These are phyloP conservation scores for Neurospora sublineolata DNA, from an alignment of 495 filamentous ascomycete genomes.

Conservation along the genomic window DNA sequence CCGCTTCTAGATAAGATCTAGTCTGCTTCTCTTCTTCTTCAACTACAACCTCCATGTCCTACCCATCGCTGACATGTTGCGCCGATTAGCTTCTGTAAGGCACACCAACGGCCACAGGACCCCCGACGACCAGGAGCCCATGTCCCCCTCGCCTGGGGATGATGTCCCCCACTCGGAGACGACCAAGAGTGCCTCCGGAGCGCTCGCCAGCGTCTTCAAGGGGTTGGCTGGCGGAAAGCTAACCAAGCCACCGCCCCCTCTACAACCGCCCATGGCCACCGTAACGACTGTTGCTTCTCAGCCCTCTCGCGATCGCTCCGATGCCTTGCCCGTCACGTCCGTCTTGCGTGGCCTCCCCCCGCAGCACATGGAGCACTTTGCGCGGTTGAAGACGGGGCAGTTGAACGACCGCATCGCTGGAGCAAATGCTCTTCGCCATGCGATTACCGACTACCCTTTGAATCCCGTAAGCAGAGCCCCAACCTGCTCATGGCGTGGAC, in stretches of 20 bases:
- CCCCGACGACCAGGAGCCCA: constrained; percentile 31
- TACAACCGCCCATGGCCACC: constrained; percentile 18
- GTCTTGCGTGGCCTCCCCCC: constrained; percentile 24
- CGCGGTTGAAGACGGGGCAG: constrained; percentile 34
- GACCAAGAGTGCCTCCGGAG: constrained; percentile 23
- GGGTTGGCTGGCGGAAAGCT: constrained; percentile 38
- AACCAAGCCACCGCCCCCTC: constrained; percentile 30
- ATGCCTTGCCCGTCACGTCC: constrained; percentile 10
- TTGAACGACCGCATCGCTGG: constrained; percentile 41
- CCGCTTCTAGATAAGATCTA: background rate
- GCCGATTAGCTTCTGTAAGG: constrained; percentile 30
- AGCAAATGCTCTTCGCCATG: constrained; percentile 41
- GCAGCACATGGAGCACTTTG: constrained; percentile 33
- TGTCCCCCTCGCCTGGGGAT: constrained; percentile 47
- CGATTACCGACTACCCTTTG: constrained; percentile 46
- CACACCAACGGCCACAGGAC: constrained; percentile 23
- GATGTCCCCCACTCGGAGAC: constrained; percentile 38
- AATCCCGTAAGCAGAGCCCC: constrained; percentile 30
- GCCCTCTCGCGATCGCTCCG: constrained; percentile 21
- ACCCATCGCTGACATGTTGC: constrained; percentile 32
- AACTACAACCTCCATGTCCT: background rate
- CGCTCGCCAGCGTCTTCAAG: constrained; percentile 45
- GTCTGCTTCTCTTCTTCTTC: background rate
- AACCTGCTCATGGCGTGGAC: background rate
- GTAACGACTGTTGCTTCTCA: constrained; percentile 12